These are phyloP conservation scores for Triticum timopheevii DNA, from an alignment of 176 grass and related monocot species.

Conservation along the genomic window DNA sequence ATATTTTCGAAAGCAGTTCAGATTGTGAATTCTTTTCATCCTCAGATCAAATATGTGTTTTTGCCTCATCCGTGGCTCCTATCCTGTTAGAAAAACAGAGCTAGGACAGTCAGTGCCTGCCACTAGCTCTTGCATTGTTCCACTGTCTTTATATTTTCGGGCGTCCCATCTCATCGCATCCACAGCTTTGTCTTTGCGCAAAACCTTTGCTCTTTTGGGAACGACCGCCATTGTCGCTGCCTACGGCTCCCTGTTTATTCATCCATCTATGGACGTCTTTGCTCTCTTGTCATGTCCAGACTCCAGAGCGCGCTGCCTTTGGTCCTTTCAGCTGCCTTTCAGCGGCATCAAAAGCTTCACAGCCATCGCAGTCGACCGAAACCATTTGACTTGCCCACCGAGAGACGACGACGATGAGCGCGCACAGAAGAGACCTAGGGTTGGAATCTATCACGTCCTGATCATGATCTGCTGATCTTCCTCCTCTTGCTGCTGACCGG, in stretches of 20 bases:
- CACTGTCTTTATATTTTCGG: conserved; percentile 13
- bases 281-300: conserved; percentile 28
- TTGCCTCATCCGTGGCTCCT: too few species aligned
- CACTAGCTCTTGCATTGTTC: conserved; percentile 23
- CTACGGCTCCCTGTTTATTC: conserved; percentile 37
- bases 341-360: conserved; percentile 28
- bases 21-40: too few species aligned
- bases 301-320: conserved; percentile 31
- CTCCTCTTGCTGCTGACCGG: conserved; percentile 81
- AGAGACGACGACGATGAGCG: neutral
- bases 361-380: conserved; percentile 29
- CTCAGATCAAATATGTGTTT: too few species aligned
- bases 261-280: neutral
- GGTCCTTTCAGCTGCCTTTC: conserved; percentile 26
- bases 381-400: conserved; percentile 18
- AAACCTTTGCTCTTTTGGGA: conserved; percentile 25
- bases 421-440: neutral
- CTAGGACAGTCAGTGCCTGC: conserved; percentile 16
- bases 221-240: conserved; percentile 16
- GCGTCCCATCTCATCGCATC: conserved; percentile 15
- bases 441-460: neutral
- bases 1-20: too few species aligned
- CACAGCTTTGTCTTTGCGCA: conserved; percentile 35
- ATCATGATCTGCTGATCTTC: conserved; percentile 79
- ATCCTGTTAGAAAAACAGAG: neutral